These are phyloP conservation scores for Boletus sensibilis DNA, from an alignment of 768 basidiomycete genomes.

Conservation along the genomic window DNA sequence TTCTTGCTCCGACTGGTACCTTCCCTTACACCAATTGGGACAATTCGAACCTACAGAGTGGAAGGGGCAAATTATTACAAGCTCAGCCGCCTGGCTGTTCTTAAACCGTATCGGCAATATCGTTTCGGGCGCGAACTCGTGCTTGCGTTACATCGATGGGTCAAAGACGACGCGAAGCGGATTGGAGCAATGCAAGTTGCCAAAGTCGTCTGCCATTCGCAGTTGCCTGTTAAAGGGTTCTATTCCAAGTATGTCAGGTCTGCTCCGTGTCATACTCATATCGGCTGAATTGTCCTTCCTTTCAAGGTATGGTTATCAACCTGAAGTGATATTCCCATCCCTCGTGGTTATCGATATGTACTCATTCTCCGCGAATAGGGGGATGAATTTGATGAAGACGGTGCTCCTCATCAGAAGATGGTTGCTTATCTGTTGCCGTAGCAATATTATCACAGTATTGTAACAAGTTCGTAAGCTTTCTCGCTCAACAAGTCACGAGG, in stretches of 20 bases:
- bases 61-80: slow-evolving; percentile 56
- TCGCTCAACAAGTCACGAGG: slow-evolving; percentile 19
- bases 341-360: slow-evolving; percentile 20
- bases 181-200: slow-evolving; percentile 28
- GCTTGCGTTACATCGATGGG: slow-evolving; percentile 58
- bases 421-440: slow-evolving; percentile 50
- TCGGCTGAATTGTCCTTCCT: slow-evolving; percentile 14
- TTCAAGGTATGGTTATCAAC: slow-evolving; percentile 64
- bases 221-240: slow-evolving; percentile 65
- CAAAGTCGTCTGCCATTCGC: slow-evolving; percentile 64
- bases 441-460: slow-evolving; percentile 26
- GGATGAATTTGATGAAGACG: slow-evolving; percentile 76
- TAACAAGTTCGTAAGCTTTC: slow-evolving; percentile 25
- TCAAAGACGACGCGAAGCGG: slow-evolving; percentile 38
- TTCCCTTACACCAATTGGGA: slow-evolving; percentile 64
- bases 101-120: slow-evolving; percentile 61
- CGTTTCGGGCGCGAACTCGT: slow-evolving; percentile 70
- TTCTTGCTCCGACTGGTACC: slow-evolving; percentile 68
- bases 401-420: slow-evolving; percentile 87
- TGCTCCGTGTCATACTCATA: slow-evolving; percentile 10
- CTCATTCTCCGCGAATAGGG: slow-evolving; percentile 46
- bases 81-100: slow-evolving; percentile 68
- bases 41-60: slow-evolving; percentile 52
- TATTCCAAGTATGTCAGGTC: slow-evolving; percentile 61
- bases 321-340: slow-evolving; percentile 49